A percentile compares a stretch with the other conserved stretches of the same genome.
Conservation (phyloP, 176 grass and related monocot species). For the Eleusine coracana region DNA sequence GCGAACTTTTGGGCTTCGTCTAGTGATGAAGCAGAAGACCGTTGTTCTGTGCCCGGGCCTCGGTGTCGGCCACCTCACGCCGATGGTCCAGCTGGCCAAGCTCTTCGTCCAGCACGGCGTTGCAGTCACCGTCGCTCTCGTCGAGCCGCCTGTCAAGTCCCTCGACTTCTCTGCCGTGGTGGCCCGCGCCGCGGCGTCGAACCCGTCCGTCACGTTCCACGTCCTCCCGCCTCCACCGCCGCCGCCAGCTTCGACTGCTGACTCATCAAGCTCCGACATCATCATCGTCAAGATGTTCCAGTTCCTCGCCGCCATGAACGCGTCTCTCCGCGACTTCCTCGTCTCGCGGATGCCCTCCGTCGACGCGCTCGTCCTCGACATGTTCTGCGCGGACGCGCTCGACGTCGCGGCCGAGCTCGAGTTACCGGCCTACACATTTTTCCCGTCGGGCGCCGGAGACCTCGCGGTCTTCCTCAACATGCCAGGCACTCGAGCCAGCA, state of each 20-base stretch:
- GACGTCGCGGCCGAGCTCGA: conserved; percentile 36
- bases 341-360: conserved; percentile 9
- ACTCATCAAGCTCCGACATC: not conserved
- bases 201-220: conserved; percentile 56
- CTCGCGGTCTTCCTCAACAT: conserved; percentile 41
- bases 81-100: conserved; percentile 56
- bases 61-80: conserved; percentile 56
- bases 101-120: conserved; percentile 47
- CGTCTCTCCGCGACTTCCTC: conserved; percentile 43
- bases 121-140: conserved; percentile 37
- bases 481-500: not conserved
- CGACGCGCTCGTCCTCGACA: conserved; percentile 46
- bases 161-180: conserved; percentile 25
- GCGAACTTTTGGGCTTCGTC: too few relatives aligned
- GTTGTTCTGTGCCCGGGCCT: conserved; percentile 51
- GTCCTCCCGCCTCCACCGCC: conserved; percentile 26
- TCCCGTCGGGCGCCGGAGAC: conserved; percentile 26
- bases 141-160: conserved; percentile 23
- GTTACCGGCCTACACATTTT: conserved; percentile 46
- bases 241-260: not conserved
- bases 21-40: conserved; percentile 23
- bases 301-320: conserved; percentile 28
- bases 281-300: not conserved
- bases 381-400: conserved; percentile 46
- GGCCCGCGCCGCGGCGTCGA: conserved; percentile 22